Evolutionary conservation across 129 eudicot species (phyloP), one percentile per base, ranked within the genome.

Genomic region (Escallonia rubra): DNA sequence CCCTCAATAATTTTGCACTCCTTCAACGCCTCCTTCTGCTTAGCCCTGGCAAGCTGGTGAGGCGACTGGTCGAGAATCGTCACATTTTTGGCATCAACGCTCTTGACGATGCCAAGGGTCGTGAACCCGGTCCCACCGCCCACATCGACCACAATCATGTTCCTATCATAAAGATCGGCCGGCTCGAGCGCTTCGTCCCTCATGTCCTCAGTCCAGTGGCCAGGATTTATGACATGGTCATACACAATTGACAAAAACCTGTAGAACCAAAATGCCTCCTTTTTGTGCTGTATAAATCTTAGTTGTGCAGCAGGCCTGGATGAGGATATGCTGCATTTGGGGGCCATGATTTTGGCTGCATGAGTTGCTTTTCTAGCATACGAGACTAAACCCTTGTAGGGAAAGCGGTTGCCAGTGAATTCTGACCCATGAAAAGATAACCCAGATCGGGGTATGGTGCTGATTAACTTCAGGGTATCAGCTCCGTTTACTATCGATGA

Each of bases 111-210:
- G 10, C 80, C 80, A 38, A 76, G 63, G 40, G 80, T 76, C 16
- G 70, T 61, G 58, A 76, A 76, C 80, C 80, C 80, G 69, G 85
- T 81, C 44, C 85, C 85, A 4, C 85, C 85, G 53, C 85, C 85
- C 57, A 79, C 80, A 70, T 79, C 84, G 41, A 79, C 84, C 60
- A 79, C 84, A 1, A 64, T 10, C 84, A 79, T 52, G 39, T 79
- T 3, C 16, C 59, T 72, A 67, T 79, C 74, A 55, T 74, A 61
- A 41, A 79, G 74, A 66, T 79, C 84, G 4, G 84, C 84, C 58
- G 84, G 84, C 59, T 79, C 84, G 39, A 79, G 68, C 0, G 84
- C 84, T 23, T 79, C 75, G n/a, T 76, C 75, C 41, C 80, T 68
- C 80, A 76, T 76, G 64, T 76, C 80, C 50, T 76, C 76, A 48